phyloP scores from a whole-genome alignment of 345 rosid genomes.

The Litchi chinensis region DNA sequence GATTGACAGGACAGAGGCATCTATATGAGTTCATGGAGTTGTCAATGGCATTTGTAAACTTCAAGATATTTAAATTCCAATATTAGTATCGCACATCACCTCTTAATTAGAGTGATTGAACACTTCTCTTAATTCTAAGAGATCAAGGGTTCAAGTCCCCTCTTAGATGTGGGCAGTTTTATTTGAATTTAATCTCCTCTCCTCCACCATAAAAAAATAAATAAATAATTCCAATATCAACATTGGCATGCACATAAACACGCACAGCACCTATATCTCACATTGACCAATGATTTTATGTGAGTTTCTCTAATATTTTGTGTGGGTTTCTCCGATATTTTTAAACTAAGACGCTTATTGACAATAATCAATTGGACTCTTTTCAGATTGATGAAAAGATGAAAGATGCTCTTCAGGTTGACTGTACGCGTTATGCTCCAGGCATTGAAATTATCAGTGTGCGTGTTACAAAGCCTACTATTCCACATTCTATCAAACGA shows the following conservation, averaged over 20 bases:
- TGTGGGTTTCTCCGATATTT: background rate
- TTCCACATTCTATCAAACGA: conserved; percentile 74
- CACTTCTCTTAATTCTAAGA: no score
- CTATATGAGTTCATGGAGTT: background rate
- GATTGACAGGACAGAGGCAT: background rate
- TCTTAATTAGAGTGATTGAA: background rate
- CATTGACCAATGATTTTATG: background rate
- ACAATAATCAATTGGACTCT: conserved; percentile 17
- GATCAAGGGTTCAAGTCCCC: no score
- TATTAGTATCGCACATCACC: background rate
- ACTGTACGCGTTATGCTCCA: conserved; percentile 89
- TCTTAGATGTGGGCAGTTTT: no score
- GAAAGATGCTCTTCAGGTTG: conserved; percentile 93
- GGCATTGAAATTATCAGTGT: conserved; percentile 92
- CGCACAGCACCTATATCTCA: background rate
- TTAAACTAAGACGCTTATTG: background rate
- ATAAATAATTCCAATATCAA: background rate
- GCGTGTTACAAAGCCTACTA: conserved; percentile 87
- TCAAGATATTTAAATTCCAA: background rate
- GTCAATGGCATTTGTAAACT: background rate
- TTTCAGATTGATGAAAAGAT: conserved; percentile 89
- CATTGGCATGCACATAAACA: background rate
- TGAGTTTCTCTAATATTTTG: background rate
- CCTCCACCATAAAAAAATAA: no score
- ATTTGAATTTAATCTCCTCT: no score